phyloP scores from a whole-genome alignment of 2,329 filamentous ascomycete species.

The Exophiala aquamarina region DNA sequence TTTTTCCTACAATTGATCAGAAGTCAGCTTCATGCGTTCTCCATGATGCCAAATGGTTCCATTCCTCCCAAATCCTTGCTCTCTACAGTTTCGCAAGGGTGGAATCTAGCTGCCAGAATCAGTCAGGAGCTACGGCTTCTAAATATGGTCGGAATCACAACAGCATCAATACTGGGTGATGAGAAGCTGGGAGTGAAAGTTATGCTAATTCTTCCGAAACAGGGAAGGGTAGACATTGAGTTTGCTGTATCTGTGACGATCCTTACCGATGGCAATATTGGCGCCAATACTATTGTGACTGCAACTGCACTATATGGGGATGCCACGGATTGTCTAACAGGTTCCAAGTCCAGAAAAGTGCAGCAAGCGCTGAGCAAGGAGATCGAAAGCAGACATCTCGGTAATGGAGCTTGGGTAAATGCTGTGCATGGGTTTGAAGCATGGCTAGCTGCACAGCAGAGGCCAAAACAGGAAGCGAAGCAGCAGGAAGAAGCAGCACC shows the following conservation, averaged over 20 bases:
- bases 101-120: constrained; percentile 40
- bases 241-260: constrained; percentile 22
- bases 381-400: constrained; percentile 24
- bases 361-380: constrained; percentile 27
- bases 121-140: constrained; percentile 46
- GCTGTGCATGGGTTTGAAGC: constrained; percentile 27
- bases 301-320: constrained; percentile 23
- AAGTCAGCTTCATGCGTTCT: constrained; percentile 33
- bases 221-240: constrained; percentile 27
- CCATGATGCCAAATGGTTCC: constrained; percentile 37
- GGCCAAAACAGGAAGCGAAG: constrained; percentile 11
- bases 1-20: constrained; percentile 45
- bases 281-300: constrained; percentile 17
- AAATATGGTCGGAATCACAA: constrained; percentile 45
- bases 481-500: constrained; percentile 2
- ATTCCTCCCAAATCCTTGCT: constrained; percentile 40
- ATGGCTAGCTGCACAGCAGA: constrained; percentile 22
- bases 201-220: constrained; percentile 21
- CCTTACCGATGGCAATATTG: constrained; percentile 24
- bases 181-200: constrained; percentile 26
- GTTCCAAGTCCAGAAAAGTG: constrained; percentile 25
- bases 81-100: constrained; percentile 42
- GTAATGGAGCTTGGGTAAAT: constrained; percentile 25
- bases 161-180: constrained; percentile 30
- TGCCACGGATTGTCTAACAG: constrained; percentile 11